Base-by-base conservation (phyloP, 495 filamentous ascomycete genomes). In the Physcia stellaris region DNA sequence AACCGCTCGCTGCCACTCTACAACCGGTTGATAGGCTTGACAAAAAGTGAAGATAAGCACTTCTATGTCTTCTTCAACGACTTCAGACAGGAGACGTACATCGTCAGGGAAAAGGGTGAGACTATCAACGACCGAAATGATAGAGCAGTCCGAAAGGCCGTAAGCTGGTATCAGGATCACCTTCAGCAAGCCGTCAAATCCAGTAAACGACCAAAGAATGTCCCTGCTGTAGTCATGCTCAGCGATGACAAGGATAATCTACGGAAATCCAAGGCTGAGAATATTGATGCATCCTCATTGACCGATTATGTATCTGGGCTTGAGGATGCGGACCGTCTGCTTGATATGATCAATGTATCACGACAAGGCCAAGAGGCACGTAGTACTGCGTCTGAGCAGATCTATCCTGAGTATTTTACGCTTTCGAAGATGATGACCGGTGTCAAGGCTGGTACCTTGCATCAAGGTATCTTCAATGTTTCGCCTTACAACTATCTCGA, bases 21-120 rank as follows among this genome's bases (percentile, higher is more conserved):
- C 64, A 94, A 94, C 52, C 86, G 90, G 27, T 67, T 96, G 13
- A 73, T 95, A 36, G 71, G 77, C 15, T 63, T 98, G 49, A 92
- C 86, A 21, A 92, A 83, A 55, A 94, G 86, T 49, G 83, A 92
- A 50, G 86, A 93, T 24, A 96, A 96, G 61, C 75, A 87, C 11
- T 96, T 93, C 53, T 96, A 94, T 56, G 82, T 98, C 32, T 98
- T 98, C 60, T 96, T 96, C 69, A 98, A 98, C 58, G 90, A 98
- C 41, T 98, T 98, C 53, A 75, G 90, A 28, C 65, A 81, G 29
- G 90, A 98, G 60, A 98, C 90, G 6, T 78, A 94, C 53, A 71
- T 94, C 35, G 59, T 69, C 13, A 69, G 90, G 48, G 67, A 75
- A 19, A 64, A 61, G 17, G 80, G 82, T 17, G 90, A 98, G 62